Evolutionary conservation across 805 yeast species (phyloP).

Genomic region (Saturnispora saitoi): DNA sequence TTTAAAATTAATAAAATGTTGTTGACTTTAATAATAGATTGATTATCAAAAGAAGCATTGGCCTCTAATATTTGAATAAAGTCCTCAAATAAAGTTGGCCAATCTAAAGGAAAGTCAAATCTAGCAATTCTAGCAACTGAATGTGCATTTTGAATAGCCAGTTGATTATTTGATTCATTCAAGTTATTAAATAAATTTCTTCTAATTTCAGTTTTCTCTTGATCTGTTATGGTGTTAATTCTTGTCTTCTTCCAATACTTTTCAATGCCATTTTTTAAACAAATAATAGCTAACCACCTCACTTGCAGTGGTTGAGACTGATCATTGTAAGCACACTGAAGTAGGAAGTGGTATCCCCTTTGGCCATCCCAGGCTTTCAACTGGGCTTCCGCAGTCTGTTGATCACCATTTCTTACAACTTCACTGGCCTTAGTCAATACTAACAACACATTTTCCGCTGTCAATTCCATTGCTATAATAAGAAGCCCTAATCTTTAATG

Average conservation of each 20-base stretch:
- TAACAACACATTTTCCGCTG: constrained; percentile 23
- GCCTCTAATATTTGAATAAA: constrained; percentile 38
- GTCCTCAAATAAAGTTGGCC: constrained; percentile 77
- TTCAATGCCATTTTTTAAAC: constrained; percentile 82
- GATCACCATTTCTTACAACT: constrained; percentile 41
- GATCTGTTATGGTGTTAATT: constrained; percentile 41
- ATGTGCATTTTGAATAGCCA: constrained; percentile 78
- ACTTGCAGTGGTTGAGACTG: constrained; percentile 49
- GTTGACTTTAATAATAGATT: constrained; percentile 44
- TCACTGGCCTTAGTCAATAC: constrained; percentile 44
- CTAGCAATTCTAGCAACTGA: constrained; percentile 72
- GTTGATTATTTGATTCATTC: constrained; percentile 63
- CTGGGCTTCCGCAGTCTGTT: constrained; percentile 60
- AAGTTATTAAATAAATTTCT: constrained; percentile 45
- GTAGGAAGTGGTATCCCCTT: constrained; percentile 30
- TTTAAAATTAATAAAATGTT: constrained; percentile 61
- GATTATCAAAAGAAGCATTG: constrained; percentile 26
- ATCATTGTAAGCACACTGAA: constrained; percentile 51
- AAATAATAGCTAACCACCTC: constrained; percentile 82
- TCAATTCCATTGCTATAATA: neutral
- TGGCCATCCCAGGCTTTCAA: constrained; percentile 60
- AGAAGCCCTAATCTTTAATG: neutral
- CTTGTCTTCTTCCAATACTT: constrained; percentile 74
- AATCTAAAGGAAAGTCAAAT: constrained; percentile 76
- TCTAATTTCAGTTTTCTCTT: constrained; percentile 63